phyloP scores from a whole-genome alignment of 1,139 yeast genomes.

The Candida sojae region DNA sequence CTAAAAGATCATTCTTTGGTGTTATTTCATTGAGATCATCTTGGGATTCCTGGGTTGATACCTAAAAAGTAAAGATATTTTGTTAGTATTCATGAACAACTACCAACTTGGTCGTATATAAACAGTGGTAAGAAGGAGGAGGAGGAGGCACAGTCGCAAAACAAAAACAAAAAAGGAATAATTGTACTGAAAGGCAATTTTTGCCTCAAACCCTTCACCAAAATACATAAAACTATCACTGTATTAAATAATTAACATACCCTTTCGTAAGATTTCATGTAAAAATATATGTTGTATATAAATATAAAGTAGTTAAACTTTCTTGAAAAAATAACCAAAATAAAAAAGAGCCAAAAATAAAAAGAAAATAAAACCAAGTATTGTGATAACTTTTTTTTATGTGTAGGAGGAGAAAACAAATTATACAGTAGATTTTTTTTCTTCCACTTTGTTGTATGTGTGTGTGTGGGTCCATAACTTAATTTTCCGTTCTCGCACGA shows the following conservation, averaged over 20 bases:
- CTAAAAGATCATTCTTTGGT: slow-evolving; percentile 1
- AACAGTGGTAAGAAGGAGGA: too few relatives aligned
- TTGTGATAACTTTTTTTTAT: too few relatives aligned
- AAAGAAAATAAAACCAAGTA: too few relatives aligned
- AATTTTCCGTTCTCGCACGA: too few relatives aligned
- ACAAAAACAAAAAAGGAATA: neutral
- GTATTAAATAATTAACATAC: neutral
- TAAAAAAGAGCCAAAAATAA: too few relatives aligned
- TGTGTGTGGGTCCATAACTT: too few relatives aligned
- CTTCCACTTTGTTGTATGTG: too few relatives aligned
- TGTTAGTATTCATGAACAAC: neutral
- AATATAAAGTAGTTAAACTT: too few relatives aligned
- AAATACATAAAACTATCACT: neutral
- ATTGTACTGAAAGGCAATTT: neutral
- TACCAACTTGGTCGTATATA: too few relatives aligned
- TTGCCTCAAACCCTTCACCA: neutral
- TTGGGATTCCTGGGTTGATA: neutral
- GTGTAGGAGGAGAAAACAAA: too few relatives aligned
- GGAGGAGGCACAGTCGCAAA: neutral
- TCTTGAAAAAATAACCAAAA: too few relatives aligned
- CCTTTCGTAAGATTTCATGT: slow-evolving; percentile 3
- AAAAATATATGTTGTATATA: neutral
- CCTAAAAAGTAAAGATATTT: neutral
- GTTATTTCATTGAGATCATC: neutral
- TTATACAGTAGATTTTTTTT: too few relatives aligned